These are phyloP conservation scores for Fusarium newnesense DNA, from an alignment of 2,329 filamentous ascomycete genomes.

Conservation along the genomic window DNA sequence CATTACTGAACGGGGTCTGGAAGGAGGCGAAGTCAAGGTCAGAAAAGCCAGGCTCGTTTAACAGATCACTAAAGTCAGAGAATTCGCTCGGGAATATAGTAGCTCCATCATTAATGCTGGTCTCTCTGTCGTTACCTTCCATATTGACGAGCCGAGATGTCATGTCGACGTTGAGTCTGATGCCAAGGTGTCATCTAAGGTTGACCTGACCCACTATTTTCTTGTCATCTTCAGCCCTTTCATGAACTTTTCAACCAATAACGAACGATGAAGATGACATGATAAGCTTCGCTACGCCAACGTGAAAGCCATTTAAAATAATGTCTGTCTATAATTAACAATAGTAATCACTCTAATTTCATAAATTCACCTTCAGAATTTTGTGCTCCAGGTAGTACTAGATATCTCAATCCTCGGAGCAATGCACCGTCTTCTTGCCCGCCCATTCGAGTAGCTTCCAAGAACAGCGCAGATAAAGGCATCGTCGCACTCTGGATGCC, in stretches of 20 bases:
- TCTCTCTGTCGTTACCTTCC: not conserved
- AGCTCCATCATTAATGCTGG: accelerated
- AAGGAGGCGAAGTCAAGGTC: not conserved
- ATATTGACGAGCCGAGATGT: not conserved
- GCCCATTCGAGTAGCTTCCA: not conserved
- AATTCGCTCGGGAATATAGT: not conserved
- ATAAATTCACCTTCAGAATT: too few relatives aligned
- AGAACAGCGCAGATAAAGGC: not conserved
- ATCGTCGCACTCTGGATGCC: not conserved
- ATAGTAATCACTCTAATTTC: too few relatives aligned
- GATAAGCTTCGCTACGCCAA: accelerated
- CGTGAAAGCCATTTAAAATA: accelerated
- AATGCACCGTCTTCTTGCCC: not conserved
- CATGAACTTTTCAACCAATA: not conserved
- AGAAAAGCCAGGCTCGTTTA: not conserved
- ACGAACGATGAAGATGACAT: accelerated
- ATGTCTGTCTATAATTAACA: not conserved
- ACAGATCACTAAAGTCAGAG: accelerated
- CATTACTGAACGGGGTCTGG: not conserved
- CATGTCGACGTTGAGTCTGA: not conserved
- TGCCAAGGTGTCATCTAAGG: not conserved
- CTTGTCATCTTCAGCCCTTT: conserved; percentile 25
- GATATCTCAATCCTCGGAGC: not conserved
- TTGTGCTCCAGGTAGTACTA: too few relatives aligned
- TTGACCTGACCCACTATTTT: conserved; percentile 6